Evolutionary conservation across 805 yeast species (phyloP).

Genomic region (Metschnikowia continentalis): DNA sequence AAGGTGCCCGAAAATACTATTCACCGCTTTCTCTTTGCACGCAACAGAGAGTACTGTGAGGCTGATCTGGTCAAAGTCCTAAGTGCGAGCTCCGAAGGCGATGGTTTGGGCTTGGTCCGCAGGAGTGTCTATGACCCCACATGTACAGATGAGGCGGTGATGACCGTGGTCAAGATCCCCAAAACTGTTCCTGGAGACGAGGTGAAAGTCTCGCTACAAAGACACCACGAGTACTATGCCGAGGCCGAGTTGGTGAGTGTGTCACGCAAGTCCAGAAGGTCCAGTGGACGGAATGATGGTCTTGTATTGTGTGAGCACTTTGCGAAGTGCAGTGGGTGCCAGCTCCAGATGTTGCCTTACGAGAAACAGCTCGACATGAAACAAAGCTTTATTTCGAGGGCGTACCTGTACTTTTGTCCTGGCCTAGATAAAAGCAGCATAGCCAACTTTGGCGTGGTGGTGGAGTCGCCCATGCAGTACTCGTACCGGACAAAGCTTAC

Average conservation of each 20-base stretch:
- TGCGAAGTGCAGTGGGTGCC: conserved; percentile 39
- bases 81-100: conserved; percentile 32
- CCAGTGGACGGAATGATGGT: conserved; percentile 21
- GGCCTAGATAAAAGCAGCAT: conserved; percentile 6
- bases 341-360: conserved; percentile 38
- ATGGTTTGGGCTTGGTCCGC: conserved; percentile 33
- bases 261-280: conserved; percentile 6
- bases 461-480: conserved; percentile 35
- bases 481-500: conserved; percentile 40
- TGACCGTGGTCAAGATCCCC: conserved; percentile 31
- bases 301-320: conserved; percentile 34
- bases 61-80: conserved; percentile 20
- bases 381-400: conserved; percentile 26
- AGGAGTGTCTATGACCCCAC: conserved; percentile 15
- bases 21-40: conserved; percentile 22
- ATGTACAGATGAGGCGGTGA: conserved; percentile 2
- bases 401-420: conserved; percentile 34
- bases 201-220: conserved; percentile 25
- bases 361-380: conserved; percentile 36
- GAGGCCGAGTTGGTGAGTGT: conserved; percentile 28
- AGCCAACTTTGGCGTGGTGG: conserved; percentile 23
- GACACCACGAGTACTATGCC: conserved; percentile 29
- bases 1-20: conserved; percentile 21
- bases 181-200: conserved; percentile 38
- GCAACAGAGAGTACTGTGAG: conserved; percentile 10